Percentiles rank a stretch among this genome's conserved stretches.
Conservation (phyloP, 176 grass and related monocot species). For the Oryza brachyantha region DNA sequence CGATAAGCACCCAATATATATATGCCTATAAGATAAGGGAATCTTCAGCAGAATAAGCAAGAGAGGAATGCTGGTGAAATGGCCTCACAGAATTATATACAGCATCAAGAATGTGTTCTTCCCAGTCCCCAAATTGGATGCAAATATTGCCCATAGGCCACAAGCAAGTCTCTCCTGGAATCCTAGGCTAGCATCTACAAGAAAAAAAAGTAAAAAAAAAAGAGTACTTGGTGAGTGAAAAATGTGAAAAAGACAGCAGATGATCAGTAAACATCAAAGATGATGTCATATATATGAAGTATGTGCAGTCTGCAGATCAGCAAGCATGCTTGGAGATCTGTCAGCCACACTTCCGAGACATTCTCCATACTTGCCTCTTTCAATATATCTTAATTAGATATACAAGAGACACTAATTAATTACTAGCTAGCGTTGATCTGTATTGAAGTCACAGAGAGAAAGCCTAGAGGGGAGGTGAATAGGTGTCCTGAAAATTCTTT, state of each 20-base stretch:
- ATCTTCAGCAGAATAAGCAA: neutral
- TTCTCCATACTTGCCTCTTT: neutral
- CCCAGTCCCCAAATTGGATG: neutral
- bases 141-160: neutral
- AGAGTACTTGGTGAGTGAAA: neutral
- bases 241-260: neutral
- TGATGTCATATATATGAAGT: neutral
- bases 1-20: neutral
- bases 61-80: neutral
- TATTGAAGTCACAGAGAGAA: too few species aligned
- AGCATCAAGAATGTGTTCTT: neutral
- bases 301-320: neutral
- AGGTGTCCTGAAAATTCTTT: too few species aligned
- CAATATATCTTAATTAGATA: neutral
- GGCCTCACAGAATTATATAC: neutral
- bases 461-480: too few species aligned
- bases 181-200: neutral
- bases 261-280: neutral
- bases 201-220: neutral
- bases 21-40: conserved; percentile 15
- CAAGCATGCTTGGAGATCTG: neutral
- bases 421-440: neutral
- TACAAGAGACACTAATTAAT: too few species aligned
- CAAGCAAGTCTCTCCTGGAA: neutral
- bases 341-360: neutral